phyloP scores from a whole-genome alignment of 352 stramenopile genomes.

The Thalassiosira pacifica region DNA sequence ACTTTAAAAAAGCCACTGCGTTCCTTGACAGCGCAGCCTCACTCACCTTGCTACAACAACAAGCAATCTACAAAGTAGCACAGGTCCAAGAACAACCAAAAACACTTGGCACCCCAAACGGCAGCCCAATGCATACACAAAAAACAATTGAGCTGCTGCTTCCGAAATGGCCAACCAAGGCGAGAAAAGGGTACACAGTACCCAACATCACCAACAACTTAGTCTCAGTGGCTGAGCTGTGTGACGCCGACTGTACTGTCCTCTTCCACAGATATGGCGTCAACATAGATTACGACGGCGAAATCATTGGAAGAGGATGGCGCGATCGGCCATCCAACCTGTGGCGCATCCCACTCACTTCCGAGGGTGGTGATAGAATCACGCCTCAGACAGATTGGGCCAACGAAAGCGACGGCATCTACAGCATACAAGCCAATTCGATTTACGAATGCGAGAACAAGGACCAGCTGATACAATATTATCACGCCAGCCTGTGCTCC shows the following conservation, averaged over 20 bases:
- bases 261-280: conserved; percentile 4
- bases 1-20: conserved; percentile 5
- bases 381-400: background rate
- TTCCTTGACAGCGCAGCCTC: conserved; percentile 16
- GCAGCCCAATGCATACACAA: background rate
- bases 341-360: conserved; percentile 10
- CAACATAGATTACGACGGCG: background rate
- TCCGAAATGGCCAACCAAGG: background rate
- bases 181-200: background rate
- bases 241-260: conserved; percentile 11
- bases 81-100: background rate
- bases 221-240: background rate
- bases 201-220: conserved; percentile 9
- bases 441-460: too few species aligned
- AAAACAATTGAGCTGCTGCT: conserved; percentile 12
- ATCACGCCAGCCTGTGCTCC: too few species aligned
- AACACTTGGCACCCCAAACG: background rate
- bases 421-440: background rate
- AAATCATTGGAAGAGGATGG: conserved; percentile 14
- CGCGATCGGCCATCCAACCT: background rate
- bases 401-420: background rate
- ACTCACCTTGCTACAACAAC: background rate
- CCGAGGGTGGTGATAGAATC: background rate
- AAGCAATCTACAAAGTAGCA: background rate
- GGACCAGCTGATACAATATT: too few species aligned